These are phyloP conservation scores for Microthlaspi erraticum DNA, from an alignment of 345 rosid species.

Conservation along the genomic window DNA sequence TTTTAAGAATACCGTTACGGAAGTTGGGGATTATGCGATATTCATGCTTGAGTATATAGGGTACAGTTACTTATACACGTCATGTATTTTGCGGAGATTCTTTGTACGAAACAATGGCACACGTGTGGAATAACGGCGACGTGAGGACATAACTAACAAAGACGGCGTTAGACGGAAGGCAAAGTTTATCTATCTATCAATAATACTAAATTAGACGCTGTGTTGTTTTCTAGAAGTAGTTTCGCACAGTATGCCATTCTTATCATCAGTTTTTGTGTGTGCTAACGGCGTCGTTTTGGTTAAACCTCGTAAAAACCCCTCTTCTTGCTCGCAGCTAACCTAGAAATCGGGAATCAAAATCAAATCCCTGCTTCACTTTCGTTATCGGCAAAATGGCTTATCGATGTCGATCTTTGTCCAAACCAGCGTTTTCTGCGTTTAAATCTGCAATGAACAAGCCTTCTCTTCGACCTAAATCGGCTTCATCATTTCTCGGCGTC, in stretches of 20 bases:
- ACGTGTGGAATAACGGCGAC: conserved; percentile 62
- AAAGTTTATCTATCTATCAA: background rate
- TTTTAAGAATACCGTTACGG: conserved; percentile 3
- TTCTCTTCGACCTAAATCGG: conserved; percentile 47
- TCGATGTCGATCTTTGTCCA: conserved; percentile 71
- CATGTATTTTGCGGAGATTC: conserved; percentile 49
- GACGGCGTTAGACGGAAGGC: conserved; percentile 43
- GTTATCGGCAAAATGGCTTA: conserved; percentile 62
- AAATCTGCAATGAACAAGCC: conserved; percentile 65
- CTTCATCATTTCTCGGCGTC: conserved; percentile 49
- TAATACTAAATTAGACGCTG: background rate
- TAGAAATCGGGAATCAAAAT: conserved; percentile 21
- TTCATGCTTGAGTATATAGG: conserved; percentile 3
- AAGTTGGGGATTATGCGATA: conserved; percentile 19
- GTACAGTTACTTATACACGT: conserved; percentile 32
- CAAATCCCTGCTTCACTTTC: conserved; percentile 17
- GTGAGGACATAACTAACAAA: conserved; percentile 37
- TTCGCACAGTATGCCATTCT: conserved; percentile 19
- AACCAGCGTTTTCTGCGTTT: conserved; percentile 57
- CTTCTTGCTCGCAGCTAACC: conserved; percentile 22
- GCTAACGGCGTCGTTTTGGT: conserved; percentile 13
- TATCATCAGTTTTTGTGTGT: background rate
- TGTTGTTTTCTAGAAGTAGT: background rate
- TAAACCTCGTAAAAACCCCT: conserved; percentile 41
- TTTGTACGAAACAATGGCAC: conserved; percentile 46